phyloP scores from a whole-genome alignment of 805 yeast species.

The Kazachstania bromeliacearum region DNA sequence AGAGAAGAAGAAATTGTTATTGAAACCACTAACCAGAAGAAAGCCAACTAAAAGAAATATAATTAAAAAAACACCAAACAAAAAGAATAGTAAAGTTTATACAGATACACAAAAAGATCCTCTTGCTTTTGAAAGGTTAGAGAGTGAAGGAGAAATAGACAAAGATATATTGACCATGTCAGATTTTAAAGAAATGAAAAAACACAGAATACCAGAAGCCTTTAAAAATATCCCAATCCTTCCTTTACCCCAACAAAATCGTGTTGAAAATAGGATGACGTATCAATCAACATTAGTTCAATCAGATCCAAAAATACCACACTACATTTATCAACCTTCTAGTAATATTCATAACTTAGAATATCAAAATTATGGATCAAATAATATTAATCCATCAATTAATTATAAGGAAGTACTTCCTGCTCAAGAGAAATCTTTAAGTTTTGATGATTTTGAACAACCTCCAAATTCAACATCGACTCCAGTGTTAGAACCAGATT shows the following conservation, averaged over 20 bases:
- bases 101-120: neutral
- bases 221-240: neutral
- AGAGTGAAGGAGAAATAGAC: neutral
- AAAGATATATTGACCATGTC: no score
- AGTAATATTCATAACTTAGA: neutral
- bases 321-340: neutral
- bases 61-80: neutral
- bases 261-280: neutral
- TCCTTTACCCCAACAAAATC: neutral
- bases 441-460: conserved; percentile 22
- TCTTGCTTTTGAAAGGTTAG: no score
- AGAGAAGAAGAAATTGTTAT: neutral
- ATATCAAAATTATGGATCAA: neutral
- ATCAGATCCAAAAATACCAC: neutral
- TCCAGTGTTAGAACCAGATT: conserved; percentile 12
- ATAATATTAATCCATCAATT: no score
- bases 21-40: no score
- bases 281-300: no score
- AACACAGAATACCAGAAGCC: no score
- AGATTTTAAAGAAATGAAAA: no score
- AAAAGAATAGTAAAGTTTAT: neutral
- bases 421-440: conserved; percentile 11
- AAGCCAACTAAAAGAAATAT: neutral
- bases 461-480: conserved; percentile 28
- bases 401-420: neutral